These are phyloP conservation scores for Sporothrix sp. DNA, from an alignment of 2,329 filamentous ascomycete species.

Conservation along the genomic window DNA sequence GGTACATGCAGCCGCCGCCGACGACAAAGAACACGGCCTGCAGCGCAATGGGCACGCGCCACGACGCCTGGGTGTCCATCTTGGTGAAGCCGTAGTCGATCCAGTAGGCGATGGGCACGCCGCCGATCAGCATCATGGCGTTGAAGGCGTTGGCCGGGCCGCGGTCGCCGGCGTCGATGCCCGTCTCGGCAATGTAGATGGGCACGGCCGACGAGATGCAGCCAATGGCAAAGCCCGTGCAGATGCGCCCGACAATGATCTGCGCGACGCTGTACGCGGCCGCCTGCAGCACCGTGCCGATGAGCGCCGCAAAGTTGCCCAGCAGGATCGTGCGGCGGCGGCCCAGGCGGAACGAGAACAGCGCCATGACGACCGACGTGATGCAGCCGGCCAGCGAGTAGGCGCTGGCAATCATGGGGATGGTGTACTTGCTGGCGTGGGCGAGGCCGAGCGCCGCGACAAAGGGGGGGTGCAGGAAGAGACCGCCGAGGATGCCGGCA, in stretches of 20 bases:
- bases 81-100: slow-evolving; percentile 3
- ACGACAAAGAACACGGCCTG: slow-evolving; percentile 10
- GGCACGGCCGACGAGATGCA: slow-evolving; percentile 2
- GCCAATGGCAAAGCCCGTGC: slow-evolving; percentile 6
- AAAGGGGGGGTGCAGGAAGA: not conserved
- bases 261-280: not conserved
- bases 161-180: not conserved
- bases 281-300: not conserved
- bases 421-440: not conserved
- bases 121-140: slow-evolving; percentile 3
- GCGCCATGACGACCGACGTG: not conserved
- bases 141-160: slow-evolving; percentile 3
- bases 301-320: not conserved
- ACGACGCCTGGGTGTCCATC: not conserved
- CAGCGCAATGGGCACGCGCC: not conserved
- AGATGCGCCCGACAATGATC: not conserved
- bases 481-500: not conserved
- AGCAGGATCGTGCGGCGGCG: slow-evolving; percentile 2
- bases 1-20: slow-evolving; percentile 15
- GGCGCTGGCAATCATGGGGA: slow-evolving; percentile 1
- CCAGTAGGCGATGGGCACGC: slow-evolving; percentile 4
- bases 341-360: not conserved
- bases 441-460: not conserved
- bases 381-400: slow-evolving; percentile 1
- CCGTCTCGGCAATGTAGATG: not conserved